Conservation (phyloP, 1,284 basidiomycete genomes). For the Athelia sp. region DNA sequence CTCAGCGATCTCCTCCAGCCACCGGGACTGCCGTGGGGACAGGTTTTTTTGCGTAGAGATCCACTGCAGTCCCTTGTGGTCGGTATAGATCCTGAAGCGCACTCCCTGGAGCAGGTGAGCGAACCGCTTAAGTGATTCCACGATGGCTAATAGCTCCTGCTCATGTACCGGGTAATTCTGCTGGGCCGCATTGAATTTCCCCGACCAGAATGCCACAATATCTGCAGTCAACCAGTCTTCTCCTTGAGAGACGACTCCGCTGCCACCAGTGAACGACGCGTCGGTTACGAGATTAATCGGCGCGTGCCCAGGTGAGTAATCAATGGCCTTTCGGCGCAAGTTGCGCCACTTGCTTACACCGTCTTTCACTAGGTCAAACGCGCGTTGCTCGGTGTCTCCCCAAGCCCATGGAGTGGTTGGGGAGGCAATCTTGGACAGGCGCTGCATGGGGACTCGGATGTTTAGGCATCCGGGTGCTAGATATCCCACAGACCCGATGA, state of each 20-base stretch:
- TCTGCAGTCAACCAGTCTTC: slow-evolving; percentile 9
- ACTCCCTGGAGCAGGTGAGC: slow-evolving; percentile 21
- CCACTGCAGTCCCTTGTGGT: slow-evolving; percentile 27
- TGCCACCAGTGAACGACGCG: slow-evolving; percentile 13
- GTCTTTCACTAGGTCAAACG: slow-evolving; percentile 21
- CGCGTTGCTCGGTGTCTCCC: slow-evolving; percentile 19
- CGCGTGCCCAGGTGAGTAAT: slow-evolving; percentile 13
- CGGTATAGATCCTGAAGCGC: slow-evolving; percentile 24
- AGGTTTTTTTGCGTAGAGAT: slow-evolving; percentile 26
- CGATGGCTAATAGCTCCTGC: too few relatives aligned
- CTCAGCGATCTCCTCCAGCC: slow-evolving; percentile 23
- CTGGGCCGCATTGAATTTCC: too few relatives aligned
- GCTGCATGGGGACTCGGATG: slow-evolving; percentile 18
- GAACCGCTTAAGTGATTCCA: too few relatives aligned
- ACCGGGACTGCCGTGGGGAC: slow-evolving; percentile 23
- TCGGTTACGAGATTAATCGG: slow-evolving; percentile 15
- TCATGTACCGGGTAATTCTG: too few relatives aligned
- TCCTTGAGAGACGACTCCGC: too few relatives aligned
- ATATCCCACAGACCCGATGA: too few relatives aligned
- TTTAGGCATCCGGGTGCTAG: too few relatives aligned
- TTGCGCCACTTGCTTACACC: slow-evolving; percentile 14
- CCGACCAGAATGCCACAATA: too few relatives aligned
- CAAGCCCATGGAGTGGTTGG: slow-evolving; percentile 12
- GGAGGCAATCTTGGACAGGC: slow-evolving; percentile 10
- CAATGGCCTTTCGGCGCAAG: slow-evolving; percentile 13